A percentile compares a stretch with the other conserved stretches of the same genome.
Evolutionary conservation across 495 filamentous ascomycete genomes (phyloP).

Genomic region (Aspergillus sparsus): DNA sequence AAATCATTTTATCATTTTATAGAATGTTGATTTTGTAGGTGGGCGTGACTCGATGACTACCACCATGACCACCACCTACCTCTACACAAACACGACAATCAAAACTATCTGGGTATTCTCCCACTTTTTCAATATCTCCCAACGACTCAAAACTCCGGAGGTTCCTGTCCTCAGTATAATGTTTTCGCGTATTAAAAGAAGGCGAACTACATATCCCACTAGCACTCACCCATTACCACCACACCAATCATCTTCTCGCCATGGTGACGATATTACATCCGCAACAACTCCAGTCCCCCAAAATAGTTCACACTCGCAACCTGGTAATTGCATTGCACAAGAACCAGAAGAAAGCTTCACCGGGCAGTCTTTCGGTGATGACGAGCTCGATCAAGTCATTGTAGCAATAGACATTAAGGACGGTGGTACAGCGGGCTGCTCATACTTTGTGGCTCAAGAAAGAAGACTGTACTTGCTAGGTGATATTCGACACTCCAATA

Average conservation of each 20-base stretch:
- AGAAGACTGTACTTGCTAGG: slow-evolving; percentile 78
- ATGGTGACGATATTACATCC: slow-evolving; percentile 4
- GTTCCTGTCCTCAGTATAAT: slow-evolving; percentile 13
- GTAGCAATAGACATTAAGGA: slow-evolving; percentile 81
- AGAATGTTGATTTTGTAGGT: too few relatives aligned
- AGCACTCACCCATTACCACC: slow-evolving; percentile 19
- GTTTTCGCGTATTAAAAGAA: slow-evolving; percentile 27
- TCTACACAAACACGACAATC: too few relatives aligned
- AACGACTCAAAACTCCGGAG: background rate
- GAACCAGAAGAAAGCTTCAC: background rate
- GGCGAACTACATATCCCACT: slow-evolving; percentile 17
- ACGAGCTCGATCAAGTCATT: slow-evolving; percentile 73
- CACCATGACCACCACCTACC: too few relatives aligned
- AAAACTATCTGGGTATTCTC: background rate
- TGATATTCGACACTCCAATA: slow-evolving; percentile 70
- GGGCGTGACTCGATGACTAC: too few relatives aligned
- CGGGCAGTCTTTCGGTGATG: slow-evolving; percentile 39
- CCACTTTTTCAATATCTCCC: background rate
- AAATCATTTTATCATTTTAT: too few relatives aligned
- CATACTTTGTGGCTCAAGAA: slow-evolving; percentile 77
- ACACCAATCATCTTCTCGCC: slow-evolving; percentile 13
- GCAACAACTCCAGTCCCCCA: background rate
- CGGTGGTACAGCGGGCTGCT: slow-evolving; percentile 75
- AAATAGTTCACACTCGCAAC: slow-evolving; percentile 14
- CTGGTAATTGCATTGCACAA: slow-evolving; percentile 2